Evolutionary conservation across 2,329 filamentous ascomycete genomes (phyloP), one percentile per base, ranked within the genome.

Genomic region (Metarhizium anisopliae): DNA sequence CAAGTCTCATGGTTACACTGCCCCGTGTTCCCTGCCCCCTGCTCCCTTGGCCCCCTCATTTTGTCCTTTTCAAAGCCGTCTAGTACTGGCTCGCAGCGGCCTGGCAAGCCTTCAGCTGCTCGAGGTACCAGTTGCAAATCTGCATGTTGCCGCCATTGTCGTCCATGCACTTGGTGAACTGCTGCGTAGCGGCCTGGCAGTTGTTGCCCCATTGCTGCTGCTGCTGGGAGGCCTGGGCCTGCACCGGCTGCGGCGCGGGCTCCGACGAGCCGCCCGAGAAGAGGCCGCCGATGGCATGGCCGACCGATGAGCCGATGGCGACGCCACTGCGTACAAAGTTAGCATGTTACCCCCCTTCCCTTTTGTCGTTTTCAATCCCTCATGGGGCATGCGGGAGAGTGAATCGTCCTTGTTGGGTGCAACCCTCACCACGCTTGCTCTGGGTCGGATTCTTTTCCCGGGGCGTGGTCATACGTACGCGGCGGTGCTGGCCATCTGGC

Each of bases 91-190:
- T 83, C 55, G 89, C 86, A 64, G 89, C 88, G 61, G 82, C 76
- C 79, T 93, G 89, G 80, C 89, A 93, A 56, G 89, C 87, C 81
- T 92, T 93, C 74, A 99, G 80, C 82, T 99, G 93, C 73, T 99
- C 94, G 66, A 99, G 77, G 74, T 99, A 99, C 92, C 93, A 99
- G 63, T 89, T 88, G 78, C 94, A 99, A 70, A 96, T 95, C 70
- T 87, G 86, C 87, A 99, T 85, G 76, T 94, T 91, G 64, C 94
- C 94, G 70, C 85, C 78, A 74, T 99, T 88, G 69, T 97, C 89
- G 73, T 97, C 92, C 86, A 99, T 87, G 81, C 94, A 99, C 77
- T 86, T 87, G 67, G 90, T 92, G 81, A 99, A 97, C 75, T 82
- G 84, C 74, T 85, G 84, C 55, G 91, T 85, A 64, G 94, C 90